These are phyloP conservation scores for Teratosphaeria viscida DNA, from an alignment of 2,329 filamentous ascomycete genomes.

Conservation along the genomic window DNA sequence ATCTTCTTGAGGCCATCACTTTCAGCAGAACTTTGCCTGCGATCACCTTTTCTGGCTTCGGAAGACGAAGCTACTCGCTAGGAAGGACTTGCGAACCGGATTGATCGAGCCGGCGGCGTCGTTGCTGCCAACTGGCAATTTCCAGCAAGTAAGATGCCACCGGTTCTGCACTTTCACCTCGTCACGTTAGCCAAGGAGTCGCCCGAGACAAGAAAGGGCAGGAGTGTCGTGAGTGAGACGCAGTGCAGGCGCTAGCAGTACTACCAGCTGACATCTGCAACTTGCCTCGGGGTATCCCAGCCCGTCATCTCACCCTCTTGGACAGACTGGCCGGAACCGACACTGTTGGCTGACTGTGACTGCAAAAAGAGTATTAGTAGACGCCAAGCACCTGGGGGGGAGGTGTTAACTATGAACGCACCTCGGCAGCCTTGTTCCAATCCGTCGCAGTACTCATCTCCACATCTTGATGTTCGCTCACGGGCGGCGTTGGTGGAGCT, in stretches of 20 bases:
- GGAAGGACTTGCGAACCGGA: not conserved
- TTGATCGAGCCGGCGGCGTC: not conserved
- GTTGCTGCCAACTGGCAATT: not conserved
- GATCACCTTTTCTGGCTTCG: not conserved
- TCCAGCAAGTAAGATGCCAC: not conserved
- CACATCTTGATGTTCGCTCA: not conserved
- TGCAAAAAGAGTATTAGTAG: not conserved
- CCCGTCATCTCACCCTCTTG: not conserved
- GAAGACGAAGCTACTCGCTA: not conserved
- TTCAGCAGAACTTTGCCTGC: not conserved
- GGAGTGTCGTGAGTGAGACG: not conserved
- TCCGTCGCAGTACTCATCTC: slow-evolving; percentile 2
- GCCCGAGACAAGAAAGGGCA: not conserved
- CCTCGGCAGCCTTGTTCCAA: not conserved
- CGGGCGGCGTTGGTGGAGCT: not conserved
- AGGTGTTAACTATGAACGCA: not conserved
- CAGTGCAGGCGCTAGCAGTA: not conserved
- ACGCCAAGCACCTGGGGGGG: not conserved
- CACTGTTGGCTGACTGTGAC: not conserved
- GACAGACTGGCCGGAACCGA: not conserved
- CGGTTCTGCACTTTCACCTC: not conserved
- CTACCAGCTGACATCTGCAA: not conserved
- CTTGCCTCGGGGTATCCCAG: not conserved
- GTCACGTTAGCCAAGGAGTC: not conserved
- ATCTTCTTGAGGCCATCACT: not conserved